Base-by-base conservation (phyloP, 2,329 filamentous ascomycete genomes). In the Periconia macrospinosa region DNA sequence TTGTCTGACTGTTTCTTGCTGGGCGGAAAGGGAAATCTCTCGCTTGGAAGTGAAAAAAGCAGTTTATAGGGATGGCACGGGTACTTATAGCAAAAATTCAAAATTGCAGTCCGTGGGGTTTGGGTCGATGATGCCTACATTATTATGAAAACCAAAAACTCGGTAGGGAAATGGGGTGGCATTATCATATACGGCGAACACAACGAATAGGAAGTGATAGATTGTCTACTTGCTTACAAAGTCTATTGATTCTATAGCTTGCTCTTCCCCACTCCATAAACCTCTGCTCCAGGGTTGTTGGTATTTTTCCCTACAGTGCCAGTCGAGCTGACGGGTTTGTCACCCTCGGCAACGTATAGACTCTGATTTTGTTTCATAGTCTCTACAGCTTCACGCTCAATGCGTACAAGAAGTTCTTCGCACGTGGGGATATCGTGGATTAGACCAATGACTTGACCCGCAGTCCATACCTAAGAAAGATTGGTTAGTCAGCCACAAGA, bases 381-480 rank as follows among this genome's bases (percentile, higher is more conserved):
- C 40, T 76, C 73, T 7, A 77, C 57, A 6, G 78, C 77, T 50
- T 80, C 78, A 18, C 61, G 65, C 63, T 81, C 79, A 54, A 81
- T 80, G 17, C 79, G 70, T 33, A 57, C 67, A 6, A 81, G 59
- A 15, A 81, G 71, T 43, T 73, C 77, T 35, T 72, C 71, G 60
- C 79, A 81, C 1, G 77, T 79, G 1, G 79, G 79, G 33, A 81
- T 78, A 53, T 81, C 79, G 54, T 82, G 77, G 56, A 82, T 82
- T 14, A 82, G 67, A 9, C 79, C 79, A 46, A 99, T 96, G 62
- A 97, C 93, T 73, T 97, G 93, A 11, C 94, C 94, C 9, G 93
- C 92, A 18, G 94, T 97, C 94, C 94, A 99, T 40, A 97, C 90
- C 89, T 93, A 65, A n/a, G 19, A 20, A 40, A n/a, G 30, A 42